A percentile compares a stretch with the other conserved stretches of the same genome.
These are phyloP conservation scores for Dictyostelium capitatum DNA, from an alignment of 78 protist genomes.

Conservation along the genomic window DNA sequence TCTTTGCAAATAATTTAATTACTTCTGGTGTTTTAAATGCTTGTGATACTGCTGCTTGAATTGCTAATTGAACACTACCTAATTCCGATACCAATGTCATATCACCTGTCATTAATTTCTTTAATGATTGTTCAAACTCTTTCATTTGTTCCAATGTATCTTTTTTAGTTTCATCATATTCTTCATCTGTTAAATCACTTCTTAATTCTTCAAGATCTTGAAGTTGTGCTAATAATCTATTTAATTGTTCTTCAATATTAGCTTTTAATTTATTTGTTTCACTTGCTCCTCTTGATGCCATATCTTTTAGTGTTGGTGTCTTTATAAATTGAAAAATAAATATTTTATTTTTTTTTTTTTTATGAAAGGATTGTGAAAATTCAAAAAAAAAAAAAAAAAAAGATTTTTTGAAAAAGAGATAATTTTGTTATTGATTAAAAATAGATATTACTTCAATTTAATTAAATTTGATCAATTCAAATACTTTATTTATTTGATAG, in stretches of 20 bases:
- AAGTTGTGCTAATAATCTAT: constrained; percentile 80
- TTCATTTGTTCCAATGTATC: constrained; percentile 91
- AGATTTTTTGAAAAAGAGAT: too few relatives aligned
- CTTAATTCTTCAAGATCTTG: constrained; percentile 81
- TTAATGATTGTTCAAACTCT: constrained; percentile 86
- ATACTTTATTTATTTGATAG: too few relatives aligned
- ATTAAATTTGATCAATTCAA: too few relatives aligned
- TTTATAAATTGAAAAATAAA: background rate
- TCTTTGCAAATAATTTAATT: constrained; percentile 91
- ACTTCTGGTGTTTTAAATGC: constrained; percentile 95
- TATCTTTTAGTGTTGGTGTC: background rate
- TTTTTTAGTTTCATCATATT: constrained; percentile 78
- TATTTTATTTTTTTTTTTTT: background rate
- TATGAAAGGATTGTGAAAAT: background rate
- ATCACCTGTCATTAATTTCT: constrained; percentile 84
- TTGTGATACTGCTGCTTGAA: constrained; percentile 90
- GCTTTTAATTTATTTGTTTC: constrained; percentile 75
- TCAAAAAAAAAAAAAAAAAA: too few relatives aligned
- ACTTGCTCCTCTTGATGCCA: constrained; percentile 81
- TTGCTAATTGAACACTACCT: constrained; percentile 87
- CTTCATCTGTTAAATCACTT: constrained; percentile 77
- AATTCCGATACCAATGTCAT: constrained; percentile 89
- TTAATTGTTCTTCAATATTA: constrained; percentile 84
- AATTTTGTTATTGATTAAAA: too few relatives aligned
- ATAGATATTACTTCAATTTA: too few relatives aligned